These are phyloP conservation scores for Veloboletus limbatus DNA, from an alignment of 1,284 basidiomycete species.

Conservation along the genomic window DNA sequence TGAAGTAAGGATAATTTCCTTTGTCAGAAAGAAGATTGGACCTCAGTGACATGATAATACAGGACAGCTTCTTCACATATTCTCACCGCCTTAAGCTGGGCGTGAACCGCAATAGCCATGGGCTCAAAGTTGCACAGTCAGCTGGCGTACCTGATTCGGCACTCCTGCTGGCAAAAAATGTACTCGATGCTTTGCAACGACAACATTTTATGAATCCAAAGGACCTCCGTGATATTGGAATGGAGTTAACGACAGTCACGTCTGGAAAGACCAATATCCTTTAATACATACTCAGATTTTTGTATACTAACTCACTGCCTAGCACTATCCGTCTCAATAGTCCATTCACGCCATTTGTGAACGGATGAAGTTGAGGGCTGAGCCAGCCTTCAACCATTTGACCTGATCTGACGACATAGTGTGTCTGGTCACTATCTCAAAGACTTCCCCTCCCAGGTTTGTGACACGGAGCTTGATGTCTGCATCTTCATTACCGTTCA, in stretches of 20 bases:
- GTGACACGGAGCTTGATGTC: constrained; percentile 69
- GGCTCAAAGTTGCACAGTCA: constrained; percentile 85
- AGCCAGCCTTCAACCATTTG: constrained; percentile 83
- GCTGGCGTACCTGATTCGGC: constrained; percentile 79
- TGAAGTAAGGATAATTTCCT: constrained; percentile 45
- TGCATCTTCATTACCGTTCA: constrained; percentile 50
- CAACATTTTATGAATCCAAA: constrained; percentile 21
- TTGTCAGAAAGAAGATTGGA: not conserved
- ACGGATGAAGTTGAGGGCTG: constrained; percentile 83
- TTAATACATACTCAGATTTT: constrained; percentile 9
- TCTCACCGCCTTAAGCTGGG: constrained; percentile 80
- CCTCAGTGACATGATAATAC: constrained; percentile 4
- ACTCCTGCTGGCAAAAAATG: constrained; percentile 55
- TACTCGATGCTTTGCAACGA: constrained; percentile 42
- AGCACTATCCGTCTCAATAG: not conserved
- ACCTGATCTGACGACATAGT: constrained; percentile 89
- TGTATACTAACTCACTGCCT: not conserved
- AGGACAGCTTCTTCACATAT: constrained; percentile 80
- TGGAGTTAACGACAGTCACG: constrained; percentile 16
- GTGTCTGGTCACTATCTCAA: constrained; percentile 75
- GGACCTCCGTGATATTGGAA: constrained; percentile 30
- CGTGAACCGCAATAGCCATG: constrained; percentile 90
- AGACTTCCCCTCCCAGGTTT: constrained; percentile 59
- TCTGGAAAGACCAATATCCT: not conserved
- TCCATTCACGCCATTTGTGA: constrained; percentile 41